Conservation (phyloP, 2,329 filamentous ascomycete species). For the Fusarium sp. region DNA sequence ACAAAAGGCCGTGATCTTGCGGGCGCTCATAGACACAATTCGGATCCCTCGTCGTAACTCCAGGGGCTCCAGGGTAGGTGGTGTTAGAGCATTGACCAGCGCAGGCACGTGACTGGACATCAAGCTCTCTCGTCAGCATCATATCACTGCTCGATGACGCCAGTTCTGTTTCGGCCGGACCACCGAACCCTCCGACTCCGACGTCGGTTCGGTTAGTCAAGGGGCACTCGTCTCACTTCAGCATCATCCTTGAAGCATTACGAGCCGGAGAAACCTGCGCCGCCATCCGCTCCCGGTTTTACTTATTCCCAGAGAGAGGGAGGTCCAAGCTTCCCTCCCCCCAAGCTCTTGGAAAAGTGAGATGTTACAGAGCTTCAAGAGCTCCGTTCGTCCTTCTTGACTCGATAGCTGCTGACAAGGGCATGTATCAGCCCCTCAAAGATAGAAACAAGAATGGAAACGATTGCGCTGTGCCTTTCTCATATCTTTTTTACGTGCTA, state of each 20-base stretch:
- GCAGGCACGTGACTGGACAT: neutral
- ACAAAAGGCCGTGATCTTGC: neutral
- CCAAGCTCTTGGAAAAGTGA: conserved; percentile 22
- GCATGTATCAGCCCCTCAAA: neutral
- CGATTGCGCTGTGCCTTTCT: neutral
- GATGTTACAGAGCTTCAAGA: conserved; percentile 31
- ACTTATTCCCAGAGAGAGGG: conserved; percentile 6
- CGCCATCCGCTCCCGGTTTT: conserved; percentile 18
- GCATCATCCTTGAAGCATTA: conserved; percentile 14
- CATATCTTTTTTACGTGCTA: neutral
- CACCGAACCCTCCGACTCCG: conserved; percentile 21
- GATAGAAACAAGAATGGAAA: neutral
- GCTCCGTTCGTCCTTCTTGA: conserved; percentile 35
- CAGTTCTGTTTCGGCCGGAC: conserved; percentile 8
- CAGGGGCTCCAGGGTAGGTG: neutral
- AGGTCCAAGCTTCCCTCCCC: conserved; percentile 21
- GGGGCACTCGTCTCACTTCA: conserved; percentile 12
- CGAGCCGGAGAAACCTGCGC: conserved; percentile 33
- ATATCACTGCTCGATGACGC: conserved; percentile 37
- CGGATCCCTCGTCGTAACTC: neutral
- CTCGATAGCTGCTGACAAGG: conserved; percentile 20
- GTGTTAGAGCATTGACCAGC: accelerated
- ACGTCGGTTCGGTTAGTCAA: conserved; percentile 12
- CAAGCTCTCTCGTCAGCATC: conserved; percentile 1
- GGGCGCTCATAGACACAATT: neutral